Evolutionary conservation across 345 rosid species (phyloP).

Genomic region (Eucalyptus pauciflora): DNA sequence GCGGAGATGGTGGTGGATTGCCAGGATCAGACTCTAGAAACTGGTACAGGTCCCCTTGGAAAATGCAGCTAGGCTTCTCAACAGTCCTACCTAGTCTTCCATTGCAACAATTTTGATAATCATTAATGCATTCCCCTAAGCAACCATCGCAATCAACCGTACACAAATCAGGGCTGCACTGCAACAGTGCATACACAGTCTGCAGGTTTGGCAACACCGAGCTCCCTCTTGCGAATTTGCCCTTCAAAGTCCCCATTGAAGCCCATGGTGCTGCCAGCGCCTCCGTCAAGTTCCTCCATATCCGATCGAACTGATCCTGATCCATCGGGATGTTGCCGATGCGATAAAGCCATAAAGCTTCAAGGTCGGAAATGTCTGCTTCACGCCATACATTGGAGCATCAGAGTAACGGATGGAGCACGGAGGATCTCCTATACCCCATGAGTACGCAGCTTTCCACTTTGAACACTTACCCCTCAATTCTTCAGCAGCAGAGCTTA

Average conservation of each 20-base stretch:
- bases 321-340: background rate
- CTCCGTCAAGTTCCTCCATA: background rate
- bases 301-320: background rate
- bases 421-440: background rate
- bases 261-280: fast-evolving
- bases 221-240: background rate
- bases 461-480: background rate
- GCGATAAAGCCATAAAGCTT: background rate
- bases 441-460: background rate
- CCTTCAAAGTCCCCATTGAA: background rate
- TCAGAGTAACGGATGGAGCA: background rate
- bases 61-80: background rate
- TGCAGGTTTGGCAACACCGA: background rate
- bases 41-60: background rate
- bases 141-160: background rate
- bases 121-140: background rate
- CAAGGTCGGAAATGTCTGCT: background rate
- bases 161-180: background rate
- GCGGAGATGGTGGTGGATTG: background rate
- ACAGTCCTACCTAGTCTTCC: background rate
- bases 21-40: background rate
- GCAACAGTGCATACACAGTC: background rate
- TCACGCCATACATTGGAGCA: background rate
- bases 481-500: background rate
- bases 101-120: background rate